Percentiles rank a stretch among this genome's conserved stretches.
phyloP scores from a whole-genome alignment of 1,284 basidiomycete species.

The Austroboletus olivaceoglutinosus region DNA sequence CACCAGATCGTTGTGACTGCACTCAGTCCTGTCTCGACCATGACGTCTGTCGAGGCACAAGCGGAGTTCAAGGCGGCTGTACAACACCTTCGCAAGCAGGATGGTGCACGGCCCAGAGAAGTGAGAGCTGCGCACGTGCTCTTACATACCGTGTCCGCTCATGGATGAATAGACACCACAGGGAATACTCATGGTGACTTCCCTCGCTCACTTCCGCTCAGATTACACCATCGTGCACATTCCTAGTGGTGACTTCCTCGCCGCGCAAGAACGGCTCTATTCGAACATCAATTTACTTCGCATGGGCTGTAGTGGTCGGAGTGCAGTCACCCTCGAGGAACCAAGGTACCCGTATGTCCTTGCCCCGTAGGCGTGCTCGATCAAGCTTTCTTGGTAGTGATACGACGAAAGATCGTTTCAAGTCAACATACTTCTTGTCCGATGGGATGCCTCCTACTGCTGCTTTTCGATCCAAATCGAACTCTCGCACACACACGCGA shows the following conservation, averaged over 20 bases:
- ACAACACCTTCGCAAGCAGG: constrained; percentile 53
- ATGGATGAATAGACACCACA: constrained; percentile 49
- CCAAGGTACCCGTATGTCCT: constrained; percentile 45
- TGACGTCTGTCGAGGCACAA: constrained; percentile 46
- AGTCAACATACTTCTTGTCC: constrained; percentile 62
- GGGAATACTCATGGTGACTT: constrained; percentile 75
- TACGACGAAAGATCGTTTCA: constrained; percentile 73
- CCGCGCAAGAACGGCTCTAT: constrained; percentile 62
- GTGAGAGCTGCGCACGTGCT: constrained; percentile 32
- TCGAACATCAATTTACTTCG: constrained; percentile 75
- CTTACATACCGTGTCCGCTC: constrained; percentile 9
- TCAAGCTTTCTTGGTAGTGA: constrained; percentile 45
- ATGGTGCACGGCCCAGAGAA: constrained; percentile 67
- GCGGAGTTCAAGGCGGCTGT: constrained; percentile 60
- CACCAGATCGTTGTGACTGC: constrained; percentile 58
- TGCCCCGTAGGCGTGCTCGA: constrained; percentile 7
- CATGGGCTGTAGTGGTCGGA: constrained; percentile 74
- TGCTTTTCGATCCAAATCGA: constrained; percentile 30
- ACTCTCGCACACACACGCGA: constrained; percentile 29
- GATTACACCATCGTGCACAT: constrained; percentile 80
- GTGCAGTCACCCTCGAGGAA: constrained; percentile 71
- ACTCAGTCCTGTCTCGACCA: constrained; percentile 44
- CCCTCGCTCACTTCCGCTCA: constrained; percentile 77
- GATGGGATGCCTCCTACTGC: constrained; percentile 33
- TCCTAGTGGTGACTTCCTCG: constrained; percentile 64